Evolutionary conservation across 1,284 basidiomycete genomes (phyloP).

Genomic region (Heterobasidion occidentale): DNA sequence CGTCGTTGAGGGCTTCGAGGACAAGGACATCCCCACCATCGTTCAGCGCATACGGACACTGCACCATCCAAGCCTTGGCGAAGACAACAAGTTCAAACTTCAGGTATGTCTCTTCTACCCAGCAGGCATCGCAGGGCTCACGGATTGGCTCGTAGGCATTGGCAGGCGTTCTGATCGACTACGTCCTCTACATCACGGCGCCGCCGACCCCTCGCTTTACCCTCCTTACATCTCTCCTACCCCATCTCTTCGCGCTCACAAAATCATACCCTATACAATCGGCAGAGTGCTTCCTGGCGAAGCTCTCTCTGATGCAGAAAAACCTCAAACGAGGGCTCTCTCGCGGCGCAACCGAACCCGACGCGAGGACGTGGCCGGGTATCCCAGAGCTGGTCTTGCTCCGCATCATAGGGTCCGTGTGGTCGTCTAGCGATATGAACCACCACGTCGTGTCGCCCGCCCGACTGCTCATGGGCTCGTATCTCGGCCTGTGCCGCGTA

Average conservation of each 20-base stretch:
- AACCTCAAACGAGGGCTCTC: slow-evolving; percentile 85
- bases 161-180: slow-evolving; percentile 83
- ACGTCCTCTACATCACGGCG: slow-evolving; percentile 74
- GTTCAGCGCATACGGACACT: slow-evolving; percentile 88
- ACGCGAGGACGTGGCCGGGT: slow-evolving; percentile 85
- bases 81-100: slow-evolving; percentile 89
- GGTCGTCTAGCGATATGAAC: slow-evolving; percentile 93
- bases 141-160: slow-evolving; percentile 42
- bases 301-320: slow-evolving; percentile 89
- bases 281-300: slow-evolving; percentile 76
- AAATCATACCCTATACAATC: slow-evolving; percentile 77
- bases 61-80: slow-evolving; percentile 85
- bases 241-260: slow-evolving; percentile 77
- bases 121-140: neutral
- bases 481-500: slow-evolving; percentile 81
- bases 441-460: slow-evolving; percentile 88
- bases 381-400: slow-evolving; percentile 79
- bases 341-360: slow-evolving; percentile 54
- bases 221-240: slow-evolving; percentile 64
- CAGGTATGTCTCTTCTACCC: slow-evolving; percentile 45
- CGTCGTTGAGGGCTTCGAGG: slow-evolving; percentile 64
- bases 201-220: slow-evolving; percentile 52
- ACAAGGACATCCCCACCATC: slow-evolving; percentile 73
- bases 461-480: slow-evolving; percentile 85
- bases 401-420: slow-evolving; percentile 73